Percentiles rank a stretch among this genome's conserved stretches.
Evolutionary conservation across 1,139 yeast species (phyloP).

Genomic region (Torulaspora pretoriensis): DNA sequence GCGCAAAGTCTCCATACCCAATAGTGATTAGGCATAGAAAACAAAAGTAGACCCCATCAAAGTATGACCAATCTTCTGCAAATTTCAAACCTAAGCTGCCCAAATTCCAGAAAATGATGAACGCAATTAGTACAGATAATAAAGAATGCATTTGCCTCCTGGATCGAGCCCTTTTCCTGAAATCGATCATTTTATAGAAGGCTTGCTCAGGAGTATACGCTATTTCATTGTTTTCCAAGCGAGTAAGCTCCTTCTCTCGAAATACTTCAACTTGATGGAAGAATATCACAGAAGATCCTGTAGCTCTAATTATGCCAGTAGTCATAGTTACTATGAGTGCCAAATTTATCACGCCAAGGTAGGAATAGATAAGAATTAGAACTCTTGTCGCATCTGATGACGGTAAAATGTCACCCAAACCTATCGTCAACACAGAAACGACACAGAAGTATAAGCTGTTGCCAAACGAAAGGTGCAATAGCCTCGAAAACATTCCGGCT

Average conservation of each 20-base stretch:
- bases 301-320: constrained; percentile 55
- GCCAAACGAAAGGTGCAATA: constrained; percentile 50
- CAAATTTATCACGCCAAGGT: constrained; percentile 64
- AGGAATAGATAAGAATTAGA: constrained; percentile 56
- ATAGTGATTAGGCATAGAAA: constrained; percentile 71
- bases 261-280: constrained; percentile 55
- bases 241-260: constrained; percentile 28
- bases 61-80: constrained; percentile 66
- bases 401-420: constrained; percentile 72
- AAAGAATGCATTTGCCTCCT: constrained; percentile 39
- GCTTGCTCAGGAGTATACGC: constrained; percentile 41
- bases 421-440: constrained; percentile 71
- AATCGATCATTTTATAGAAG: constrained; percentile 51
- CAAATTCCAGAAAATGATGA: constrained; percentile 59
- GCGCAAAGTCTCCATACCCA: constrained; percentile 78
- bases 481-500: constrained; percentile 49
- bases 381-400: constrained; percentile 49
- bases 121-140: constrained; percentile 43
- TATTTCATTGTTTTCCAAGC: constrained; percentile 22
- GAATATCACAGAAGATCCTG: constrained; percentile 57
- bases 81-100: constrained; percentile 63
- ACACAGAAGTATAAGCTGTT: constrained; percentile 64
- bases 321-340: constrained; percentile 72
- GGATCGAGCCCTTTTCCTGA: constrained; percentile 42
- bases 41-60: constrained; percentile 66